These are phyloP conservation scores for Lentinus tigrinus DNA, from an alignment of 768 basidiomycete genomes.

Conservation along the genomic window DNA sequence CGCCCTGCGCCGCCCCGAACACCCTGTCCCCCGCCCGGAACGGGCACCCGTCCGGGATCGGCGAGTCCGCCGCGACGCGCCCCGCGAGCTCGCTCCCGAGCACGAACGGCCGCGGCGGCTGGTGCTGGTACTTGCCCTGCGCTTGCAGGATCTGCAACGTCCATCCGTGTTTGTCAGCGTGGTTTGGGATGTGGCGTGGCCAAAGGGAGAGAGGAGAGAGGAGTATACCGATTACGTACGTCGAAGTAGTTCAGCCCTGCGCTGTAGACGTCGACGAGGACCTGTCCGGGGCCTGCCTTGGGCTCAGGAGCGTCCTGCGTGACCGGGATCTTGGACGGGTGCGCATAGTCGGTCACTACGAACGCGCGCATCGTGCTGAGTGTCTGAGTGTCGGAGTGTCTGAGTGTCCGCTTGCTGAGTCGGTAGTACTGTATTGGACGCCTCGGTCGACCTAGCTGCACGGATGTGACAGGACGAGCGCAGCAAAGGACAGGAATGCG, in stretches of 20 bases:
- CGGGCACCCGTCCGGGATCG: constrained; percentile 75
- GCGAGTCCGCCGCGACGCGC: constrained; percentile 62
- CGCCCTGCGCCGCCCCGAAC: constrained; percentile 79
- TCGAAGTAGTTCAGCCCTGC: constrained; percentile 53
- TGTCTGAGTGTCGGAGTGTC: background rate
- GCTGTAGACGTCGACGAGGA: constrained; percentile 53
- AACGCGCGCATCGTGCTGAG: constrained; percentile 68
- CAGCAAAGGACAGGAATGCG: too few species aligned
- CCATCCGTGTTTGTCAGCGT: background rate
- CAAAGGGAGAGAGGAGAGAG: background rate
- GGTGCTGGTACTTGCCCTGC: constrained; percentile 86
- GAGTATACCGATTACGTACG: constrained; percentile 19
- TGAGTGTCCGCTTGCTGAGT: too few species aligned
- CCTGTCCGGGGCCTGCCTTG: constrained; percentile 33
- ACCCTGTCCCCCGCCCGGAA: constrained; percentile 85
- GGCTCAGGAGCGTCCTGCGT: constrained; percentile 42
- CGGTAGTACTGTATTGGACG: too few species aligned
- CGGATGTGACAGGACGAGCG: too few species aligned
- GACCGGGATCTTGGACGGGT: constrained; percentile 42
- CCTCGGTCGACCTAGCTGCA: too few species aligned
- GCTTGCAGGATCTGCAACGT: constrained; percentile 75
- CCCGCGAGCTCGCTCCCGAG: constrained; percentile 89
- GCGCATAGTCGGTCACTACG: constrained; percentile 62
- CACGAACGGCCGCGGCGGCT: constrained; percentile 83
- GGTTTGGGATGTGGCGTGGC: background rate